Percentiles rank a stretch among this genome's conserved stretches.
Conservation (phyloP, 2,329 filamentous ascomycete species). For the Talaromyces islandicus region DNA sequence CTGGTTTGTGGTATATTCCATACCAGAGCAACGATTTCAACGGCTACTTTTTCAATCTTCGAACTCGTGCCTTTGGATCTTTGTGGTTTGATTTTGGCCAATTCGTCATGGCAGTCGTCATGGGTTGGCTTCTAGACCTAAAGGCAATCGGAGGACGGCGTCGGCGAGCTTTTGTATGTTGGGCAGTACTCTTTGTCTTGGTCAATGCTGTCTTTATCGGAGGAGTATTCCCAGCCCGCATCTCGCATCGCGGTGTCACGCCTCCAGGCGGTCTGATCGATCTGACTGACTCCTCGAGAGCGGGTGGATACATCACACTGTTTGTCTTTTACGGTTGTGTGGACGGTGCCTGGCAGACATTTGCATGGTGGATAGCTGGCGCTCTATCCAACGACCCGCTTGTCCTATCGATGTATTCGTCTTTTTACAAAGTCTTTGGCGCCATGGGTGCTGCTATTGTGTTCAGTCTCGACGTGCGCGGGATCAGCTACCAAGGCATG, state of each 20-base stretch:
- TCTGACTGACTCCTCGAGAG: constrained; percentile 7
- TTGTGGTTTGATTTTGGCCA: constrained; percentile 17
- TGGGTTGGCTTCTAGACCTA: constrained; percentile 15
- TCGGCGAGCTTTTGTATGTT: constrained; percentile 15
- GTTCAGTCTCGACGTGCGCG: constrained; percentile 13
- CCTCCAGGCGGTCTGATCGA: constrained; percentile 12
- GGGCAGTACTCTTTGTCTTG: constrained; percentile 13
- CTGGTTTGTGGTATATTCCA: constrained; percentile 17
- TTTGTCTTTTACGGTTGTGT: constrained; percentile 15
- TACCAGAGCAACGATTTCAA: constrained; percentile 21
- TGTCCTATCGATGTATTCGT: constrained; percentile 15
- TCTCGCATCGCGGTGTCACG: constrained; percentile 9
- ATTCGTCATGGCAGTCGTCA: constrained; percentile 15
- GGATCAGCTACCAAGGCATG: constrained; percentile 15
- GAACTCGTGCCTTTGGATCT: constrained; percentile 17
- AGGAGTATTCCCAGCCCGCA: constrained; percentile 13
- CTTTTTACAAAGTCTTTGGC: constrained; percentile 18
- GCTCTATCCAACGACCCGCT: constrained; percentile 15
- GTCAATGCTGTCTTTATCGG: constrained; percentile 19
- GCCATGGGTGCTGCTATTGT: constrained; percentile 17
- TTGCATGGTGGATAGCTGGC: constrained; percentile 17
- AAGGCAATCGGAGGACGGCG: constrained; percentile 14
- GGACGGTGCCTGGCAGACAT: constrained; percentile 15
- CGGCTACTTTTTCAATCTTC: constrained; percentile 16
- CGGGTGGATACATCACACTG: constrained; percentile 12